These are phyloP conservation scores for Arthromyces matolae DNA, from an alignment of 768 basidiomycete species.

Conservation along the genomic window DNA sequence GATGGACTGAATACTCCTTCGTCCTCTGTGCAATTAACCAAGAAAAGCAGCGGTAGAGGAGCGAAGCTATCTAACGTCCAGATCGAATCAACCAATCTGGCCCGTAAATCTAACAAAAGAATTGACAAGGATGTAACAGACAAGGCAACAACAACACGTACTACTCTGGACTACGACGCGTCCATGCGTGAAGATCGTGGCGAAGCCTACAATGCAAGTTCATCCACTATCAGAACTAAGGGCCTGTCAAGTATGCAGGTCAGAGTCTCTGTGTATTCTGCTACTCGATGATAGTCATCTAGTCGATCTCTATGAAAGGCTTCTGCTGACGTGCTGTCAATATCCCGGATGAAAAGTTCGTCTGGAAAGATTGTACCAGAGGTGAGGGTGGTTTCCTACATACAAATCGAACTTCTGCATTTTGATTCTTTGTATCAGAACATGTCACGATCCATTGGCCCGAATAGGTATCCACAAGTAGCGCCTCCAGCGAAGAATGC, in stretches of 20 bases:
- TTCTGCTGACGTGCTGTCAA: too few relatives aligned
- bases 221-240: not conserved
- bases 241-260: not conserved
- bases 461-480: too few relatives aligned
- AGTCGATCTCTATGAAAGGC: too few relatives aligned
- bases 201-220: too few relatives aligned
- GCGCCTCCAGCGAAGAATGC: too few relatives aligned
- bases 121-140: not conserved
- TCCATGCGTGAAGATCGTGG: too few relatives aligned
- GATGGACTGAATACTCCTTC: too few relatives aligned
- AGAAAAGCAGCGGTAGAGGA: not conserved
- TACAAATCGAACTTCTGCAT: too few relatives aligned
- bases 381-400: not conserved
- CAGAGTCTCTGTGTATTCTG: not conserved
- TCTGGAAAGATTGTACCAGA: not conserved
- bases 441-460: too few relatives aligned
- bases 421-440: too few relatives aligned
- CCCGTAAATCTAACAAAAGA: slow-evolving; percentile 11
- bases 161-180: not conserved
- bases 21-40: not conserved
- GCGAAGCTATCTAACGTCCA: not conserved
- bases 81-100: slow-evolving; percentile 2
- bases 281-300: not conserved
- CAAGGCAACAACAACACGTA: not conserved
- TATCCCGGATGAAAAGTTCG: slow-evolving; percentile 2